phyloP scores from a whole-genome alignment of 768 basidiomycete species.

The Hemileccinum rubropunctum region DNA sequence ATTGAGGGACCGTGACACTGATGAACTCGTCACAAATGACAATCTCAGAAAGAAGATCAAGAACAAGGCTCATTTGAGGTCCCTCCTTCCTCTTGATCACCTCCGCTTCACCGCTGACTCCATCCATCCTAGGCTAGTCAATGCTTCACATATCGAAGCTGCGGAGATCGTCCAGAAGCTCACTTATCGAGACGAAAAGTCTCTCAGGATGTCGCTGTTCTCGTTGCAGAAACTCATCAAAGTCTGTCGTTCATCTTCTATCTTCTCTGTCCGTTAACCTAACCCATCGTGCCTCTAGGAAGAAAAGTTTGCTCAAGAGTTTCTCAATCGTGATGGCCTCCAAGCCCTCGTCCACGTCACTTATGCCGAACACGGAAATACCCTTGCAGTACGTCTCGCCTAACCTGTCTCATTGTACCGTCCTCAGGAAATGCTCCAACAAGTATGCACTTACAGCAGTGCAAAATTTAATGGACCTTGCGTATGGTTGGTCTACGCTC shows the following conservation, averaged over 20 bases:
- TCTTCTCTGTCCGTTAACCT: neutral
- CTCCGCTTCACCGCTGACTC: neutral
- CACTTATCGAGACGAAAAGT: constrained; percentile 52
- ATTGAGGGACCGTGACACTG: constrained; percentile 71
- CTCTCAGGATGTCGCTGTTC: constrained; percentile 67
- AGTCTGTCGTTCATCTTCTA: constrained; percentile 38
- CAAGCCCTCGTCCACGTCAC: constrained; percentile 70
- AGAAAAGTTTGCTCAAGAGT: constrained; percentile 79
- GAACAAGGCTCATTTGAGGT: constrained; percentile 78
- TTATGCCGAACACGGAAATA: constrained; percentile 68
- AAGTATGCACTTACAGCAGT: constrained; percentile 84
- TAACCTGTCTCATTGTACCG: neutral
- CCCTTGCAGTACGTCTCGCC: constrained; percentile 62
- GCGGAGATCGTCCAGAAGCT: constrained; percentile 74
- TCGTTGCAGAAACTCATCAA: constrained; percentile 78
- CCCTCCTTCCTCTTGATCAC: constrained; percentile 21
- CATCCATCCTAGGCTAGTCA: constrained; percentile 58
- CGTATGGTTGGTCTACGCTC: constrained; percentile 79
- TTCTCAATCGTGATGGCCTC: constrained; percentile 71
- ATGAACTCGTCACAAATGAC: constrained; percentile 83
- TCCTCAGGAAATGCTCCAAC: constrained; percentile 11
- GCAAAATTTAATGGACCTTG: constrained; percentile 86
- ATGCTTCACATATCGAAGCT: constrained; percentile 77
- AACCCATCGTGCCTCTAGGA: constrained; percentile 47
- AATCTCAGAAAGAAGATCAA: constrained; percentile 82